Conservation (phyloP, 495 filamentous ascomycete genomes). For the Astrothelium subdiscretum region DNA sequence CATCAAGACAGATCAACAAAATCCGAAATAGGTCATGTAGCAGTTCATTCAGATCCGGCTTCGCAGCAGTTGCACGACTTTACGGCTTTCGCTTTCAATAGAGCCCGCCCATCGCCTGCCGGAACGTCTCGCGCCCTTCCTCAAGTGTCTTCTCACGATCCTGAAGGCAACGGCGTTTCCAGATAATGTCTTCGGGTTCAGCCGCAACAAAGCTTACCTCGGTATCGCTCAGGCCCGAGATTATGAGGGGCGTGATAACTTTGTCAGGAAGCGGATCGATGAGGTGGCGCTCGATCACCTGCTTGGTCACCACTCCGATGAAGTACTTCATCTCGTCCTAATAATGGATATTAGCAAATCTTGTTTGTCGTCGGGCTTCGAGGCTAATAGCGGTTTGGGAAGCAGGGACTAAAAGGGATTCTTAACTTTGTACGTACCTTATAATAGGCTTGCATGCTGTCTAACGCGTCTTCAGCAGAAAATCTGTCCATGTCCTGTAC, state of each 20-base stretch:
- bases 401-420: too few species aligned
- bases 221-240: constrained; percentile 20
- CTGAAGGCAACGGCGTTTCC: constrained; percentile 14
- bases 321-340: constrained; percentile 26
- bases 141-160: constrained; percentile 15
- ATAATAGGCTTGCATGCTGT: constrained; percentile 13
- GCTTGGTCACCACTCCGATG: constrained; percentile 20
- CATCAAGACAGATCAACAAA: too few species aligned
- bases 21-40: too few species aligned
- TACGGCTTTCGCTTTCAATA: not conserved
- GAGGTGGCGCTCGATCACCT: constrained; percentile 30
- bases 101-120: not conserved
- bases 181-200: constrained; percentile 16
- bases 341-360: not conserved
- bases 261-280: constrained; percentile 14
- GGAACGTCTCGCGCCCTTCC: constrained; percentile 22
- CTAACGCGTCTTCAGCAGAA: constrained; percentile 7
- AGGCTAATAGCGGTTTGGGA: too few species aligned
- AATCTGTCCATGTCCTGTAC: constrained; percentile 12
- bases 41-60: too few species aligned
- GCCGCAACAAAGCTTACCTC: constrained; percentile 20
- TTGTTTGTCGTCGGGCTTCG: too few species aligned
- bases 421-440: constrained; percentile 8
- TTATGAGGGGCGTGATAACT: constrained; percentile 21
- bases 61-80: too few species aligned